Evolutionary conservation across 2,329 filamentous ascomycete species (phyloP).

Genomic region (Ceratocystis lukuohia): DNA sequence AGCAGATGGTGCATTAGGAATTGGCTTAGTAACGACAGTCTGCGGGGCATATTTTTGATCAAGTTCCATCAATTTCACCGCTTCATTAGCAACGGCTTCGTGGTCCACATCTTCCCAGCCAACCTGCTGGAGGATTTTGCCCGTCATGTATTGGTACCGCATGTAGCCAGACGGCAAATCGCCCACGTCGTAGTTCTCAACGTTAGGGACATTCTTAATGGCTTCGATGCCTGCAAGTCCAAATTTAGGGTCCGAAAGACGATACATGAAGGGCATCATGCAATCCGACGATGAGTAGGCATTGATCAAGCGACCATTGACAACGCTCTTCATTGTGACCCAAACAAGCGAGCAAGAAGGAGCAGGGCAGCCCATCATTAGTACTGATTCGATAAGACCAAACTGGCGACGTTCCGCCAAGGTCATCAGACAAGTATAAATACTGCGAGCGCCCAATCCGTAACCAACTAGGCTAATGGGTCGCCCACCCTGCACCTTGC

Average conservation of each 20-base stretch:
- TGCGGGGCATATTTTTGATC: slow-evolving; percentile 28
- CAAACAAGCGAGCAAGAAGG: slow-evolving; percentile 61
- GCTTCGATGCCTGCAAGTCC: slow-evolving; percentile 75
- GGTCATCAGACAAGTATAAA: slow-evolving; percentile 69
- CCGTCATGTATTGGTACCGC: slow-evolving; percentile 54
- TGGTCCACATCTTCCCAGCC: slow-evolving; percentile 54
- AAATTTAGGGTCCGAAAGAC: slow-evolving; percentile 65
- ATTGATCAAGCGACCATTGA: slow-evolving; percentile 75
- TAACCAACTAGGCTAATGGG: slow-evolving; percentile 71
- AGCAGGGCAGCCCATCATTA: slow-evolving; percentile 71
- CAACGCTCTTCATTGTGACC: slow-evolving; percentile 63
- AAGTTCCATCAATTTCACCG: slow-evolving; percentile 25
- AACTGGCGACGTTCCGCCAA: slow-evolving; percentile 73
- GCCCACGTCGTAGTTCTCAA: slow-evolving; percentile 57
- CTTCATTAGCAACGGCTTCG: slow-evolving; percentile 23
- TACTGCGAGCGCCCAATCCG: slow-evolving; percentile 66
- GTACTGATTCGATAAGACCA: slow-evolving; percentile 71
- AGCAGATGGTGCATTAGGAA: neutral
- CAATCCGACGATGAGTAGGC: slow-evolving; percentile 81
- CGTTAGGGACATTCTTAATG: slow-evolving; percentile 49
- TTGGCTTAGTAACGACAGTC: neutral
- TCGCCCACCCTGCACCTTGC: slow-evolving; percentile 69
- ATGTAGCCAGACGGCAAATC: slow-evolving; percentile 55
- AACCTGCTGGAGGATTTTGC: slow-evolving; percentile 51
- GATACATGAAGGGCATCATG: slow-evolving; percentile 76